Base-by-base conservation (phyloP, 441 rosid genomes). In the Bruguiera hainesii region DNA sequence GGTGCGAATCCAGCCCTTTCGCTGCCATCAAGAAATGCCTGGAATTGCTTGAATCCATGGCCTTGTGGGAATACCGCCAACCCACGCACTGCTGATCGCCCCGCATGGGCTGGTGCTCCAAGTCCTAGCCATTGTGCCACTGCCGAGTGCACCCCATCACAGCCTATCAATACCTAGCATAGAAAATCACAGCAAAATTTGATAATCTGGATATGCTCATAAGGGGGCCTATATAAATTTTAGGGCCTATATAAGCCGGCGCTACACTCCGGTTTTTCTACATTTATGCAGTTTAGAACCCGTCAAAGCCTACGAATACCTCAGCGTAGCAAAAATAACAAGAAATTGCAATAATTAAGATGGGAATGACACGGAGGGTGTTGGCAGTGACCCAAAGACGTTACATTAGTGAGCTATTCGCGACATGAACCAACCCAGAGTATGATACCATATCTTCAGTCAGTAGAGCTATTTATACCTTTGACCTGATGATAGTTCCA, bases 111-210 rank as follows among this genome's bases (percentile, higher is more conserved):
- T 1, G 84, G 73, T 18, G 26, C 63, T 0, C 79, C 7, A 0
- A 85, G 77, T 19, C 83, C 85, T 31, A 85, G 53, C 82, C 75
- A 71, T 1, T 65, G 48, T 4, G 82, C 81, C 25, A 82, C 81
- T 31, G 57, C 21, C 0, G 87, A 85, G 70, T 82, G 81, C 37
- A 79, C 76, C 30, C 89, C 89, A 18, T 84, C 86, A 28, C 86
- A 84, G 25, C 85, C 86, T 52, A 84, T 79, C 69, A 82, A 49
- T 48, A 82, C 77, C 83, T 80, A 58, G 26, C 13, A 9, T 20
- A 21, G 57, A 42, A 42, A 42, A 42, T 3, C 3, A 11, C 48
- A 13, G 48, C 18, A 42, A 11, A 11, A 13, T 13, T 42, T 3
- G 4, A 42, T 42, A 42, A 42, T 42, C 15, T 11, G 48, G 18